phyloP scores from a whole-genome alignment of 768 basidiomycete genomes.

The Dioszegia aurantiaca region DNA sequence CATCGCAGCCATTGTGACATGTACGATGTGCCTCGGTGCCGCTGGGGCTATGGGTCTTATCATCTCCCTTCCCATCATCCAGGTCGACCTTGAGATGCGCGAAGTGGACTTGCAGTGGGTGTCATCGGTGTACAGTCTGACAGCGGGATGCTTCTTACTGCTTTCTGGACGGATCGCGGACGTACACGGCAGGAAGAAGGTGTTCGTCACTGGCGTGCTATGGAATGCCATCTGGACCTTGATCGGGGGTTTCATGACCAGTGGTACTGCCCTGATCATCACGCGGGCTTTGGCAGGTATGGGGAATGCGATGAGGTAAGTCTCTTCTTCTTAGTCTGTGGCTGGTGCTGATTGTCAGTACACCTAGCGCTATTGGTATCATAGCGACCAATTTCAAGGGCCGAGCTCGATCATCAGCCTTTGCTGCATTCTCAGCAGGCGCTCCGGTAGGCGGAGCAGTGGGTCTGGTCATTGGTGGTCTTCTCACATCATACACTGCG shows the following conservation, averaged over 20 bases:
- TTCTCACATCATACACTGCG: slow-evolving; percentile 60
- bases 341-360: slow-evolving; percentile 14
- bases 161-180: slow-evolving; percentile 40
- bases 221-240: slow-evolving; percentile 63
- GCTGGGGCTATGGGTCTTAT: slow-evolving; percentile 29
- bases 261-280: slow-evolving; percentile 63
- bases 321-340: background rate
- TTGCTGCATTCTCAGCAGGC: slow-evolving; percentile 79
- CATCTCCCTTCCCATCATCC: slow-evolving; percentile 49
- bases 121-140: slow-evolving; percentile 46
- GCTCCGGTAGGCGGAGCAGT: slow-evolving; percentile 75
- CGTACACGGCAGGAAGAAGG: slow-evolving; percentile 66
- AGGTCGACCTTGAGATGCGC: slow-evolving; percentile 45
- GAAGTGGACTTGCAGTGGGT: slow-evolving; percentile 51
- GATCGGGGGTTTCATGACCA: slow-evolving; percentile 46
- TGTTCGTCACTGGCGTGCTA: slow-evolving; percentile 64
- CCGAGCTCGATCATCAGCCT: slow-evolving; percentile 67
- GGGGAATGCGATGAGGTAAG: slow-evolving; percentile 66
- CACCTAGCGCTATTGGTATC: slow-evolving; percentile 61
- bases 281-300: slow-evolving; percentile 75
- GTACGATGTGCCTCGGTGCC: slow-evolving; percentile 30
- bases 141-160: slow-evolving; percentile 46
- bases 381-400: slow-evolving; percentile 76
- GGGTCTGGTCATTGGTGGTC: slow-evolving; percentile 69
- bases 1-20: slow-evolving; percentile 34